These are phyloP conservation scores for Hibiscus tridactylites DNA, from an alignment of 345 rosid genomes.

Conservation along the genomic window DNA sequence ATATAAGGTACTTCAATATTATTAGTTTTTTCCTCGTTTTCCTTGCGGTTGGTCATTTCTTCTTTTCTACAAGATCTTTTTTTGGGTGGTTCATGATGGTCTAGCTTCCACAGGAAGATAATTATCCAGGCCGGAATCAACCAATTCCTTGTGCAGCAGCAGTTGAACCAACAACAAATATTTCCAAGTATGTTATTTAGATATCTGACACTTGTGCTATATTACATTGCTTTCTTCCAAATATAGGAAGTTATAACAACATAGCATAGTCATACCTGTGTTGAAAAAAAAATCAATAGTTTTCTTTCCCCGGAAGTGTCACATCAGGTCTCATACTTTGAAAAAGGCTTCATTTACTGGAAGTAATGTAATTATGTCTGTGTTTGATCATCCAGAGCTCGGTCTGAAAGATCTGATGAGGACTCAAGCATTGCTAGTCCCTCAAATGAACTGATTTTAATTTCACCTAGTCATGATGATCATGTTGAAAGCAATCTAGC, in stretches of 20 bases:
- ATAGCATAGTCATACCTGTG: constrained; percentile 4
- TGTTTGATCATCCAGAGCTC: constrained; percentile 27
- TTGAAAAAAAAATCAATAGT: constrained; percentile 2
- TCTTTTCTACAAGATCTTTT: not conserved
- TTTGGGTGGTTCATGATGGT: constrained; percentile 15
- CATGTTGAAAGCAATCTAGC: constrained; percentile 21
- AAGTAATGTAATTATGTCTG: constrained; percentile 10
- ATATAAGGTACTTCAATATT: constrained; percentile 29
- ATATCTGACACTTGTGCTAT: constrained; percentile 4
- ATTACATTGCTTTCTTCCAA: not conserved
- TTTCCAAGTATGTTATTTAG: constrained; percentile 35
- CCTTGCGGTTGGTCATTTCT: constrained; percentile 5
- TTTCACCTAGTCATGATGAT: constrained; percentile 38
- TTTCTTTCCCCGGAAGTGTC: not conserved
- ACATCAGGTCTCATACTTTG: not conserved
- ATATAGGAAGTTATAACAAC: not conserved
- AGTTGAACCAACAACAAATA: constrained; percentile 29
- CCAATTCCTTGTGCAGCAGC: constrained; percentile 20
- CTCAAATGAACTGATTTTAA: constrained; percentile 26
- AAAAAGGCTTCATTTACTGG: constrained; percentile 12
- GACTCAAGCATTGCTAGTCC: constrained; percentile 58
- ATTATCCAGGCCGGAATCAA: constrained; percentile 28
- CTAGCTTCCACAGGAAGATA: constrained; percentile 45
- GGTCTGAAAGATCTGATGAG: constrained; percentile 66
- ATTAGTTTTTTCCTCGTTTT: constrained; percentile 1